Percentiles rank a stretch among this genome's conserved stretches.
Evolutionary conservation across 2,329 filamentous ascomycete species (phyloP).

Genomic region (Emergomyces pasteurianus): DNA sequence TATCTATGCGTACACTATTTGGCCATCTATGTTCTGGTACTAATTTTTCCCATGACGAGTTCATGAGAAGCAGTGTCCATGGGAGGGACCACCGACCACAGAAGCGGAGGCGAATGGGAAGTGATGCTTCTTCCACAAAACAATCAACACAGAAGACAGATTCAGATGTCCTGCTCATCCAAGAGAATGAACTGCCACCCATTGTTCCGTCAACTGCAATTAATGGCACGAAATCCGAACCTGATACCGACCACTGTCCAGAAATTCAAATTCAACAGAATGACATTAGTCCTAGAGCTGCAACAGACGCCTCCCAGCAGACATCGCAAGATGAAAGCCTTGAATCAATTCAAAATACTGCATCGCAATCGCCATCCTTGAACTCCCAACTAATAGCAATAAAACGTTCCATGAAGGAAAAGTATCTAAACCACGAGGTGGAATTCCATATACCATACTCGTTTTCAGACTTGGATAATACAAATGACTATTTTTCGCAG

Average conservation of each 20-base stretch:
- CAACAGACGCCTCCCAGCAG: background rate
- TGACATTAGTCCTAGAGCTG: background rate
- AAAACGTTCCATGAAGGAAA: constrained; percentile 8
- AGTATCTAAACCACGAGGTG: constrained; percentile 7
- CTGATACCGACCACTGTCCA: background rate
- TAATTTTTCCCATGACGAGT: constrained; percentile 52
- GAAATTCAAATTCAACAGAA: background rate
- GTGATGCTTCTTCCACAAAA: constrained; percentile 5
- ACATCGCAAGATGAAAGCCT: background rate
- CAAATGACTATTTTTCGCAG: background rate
- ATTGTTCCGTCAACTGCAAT: background rate
- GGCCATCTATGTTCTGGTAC: constrained; percentile 52
- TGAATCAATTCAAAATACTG: background rate
- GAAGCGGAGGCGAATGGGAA: constrained; percentile 6
- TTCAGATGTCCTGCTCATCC: background rate
- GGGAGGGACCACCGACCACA: constrained; percentile 9
- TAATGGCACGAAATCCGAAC: background rate
- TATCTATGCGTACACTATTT: constrained; percentile 60
- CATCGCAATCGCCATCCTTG: constrained; percentile 3
- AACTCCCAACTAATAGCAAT: constrained; percentile 7
- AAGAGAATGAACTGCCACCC: background rate
- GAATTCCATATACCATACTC: constrained; percentile 6
- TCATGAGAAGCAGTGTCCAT: constrained; percentile 39
- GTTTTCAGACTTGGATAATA: constrained; percentile 6
- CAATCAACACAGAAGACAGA: constrained; percentile 8